phyloP scores from a whole-genome alignment of 768 basidiomycete genomes.

The Termitomyces sp. region DNA sequence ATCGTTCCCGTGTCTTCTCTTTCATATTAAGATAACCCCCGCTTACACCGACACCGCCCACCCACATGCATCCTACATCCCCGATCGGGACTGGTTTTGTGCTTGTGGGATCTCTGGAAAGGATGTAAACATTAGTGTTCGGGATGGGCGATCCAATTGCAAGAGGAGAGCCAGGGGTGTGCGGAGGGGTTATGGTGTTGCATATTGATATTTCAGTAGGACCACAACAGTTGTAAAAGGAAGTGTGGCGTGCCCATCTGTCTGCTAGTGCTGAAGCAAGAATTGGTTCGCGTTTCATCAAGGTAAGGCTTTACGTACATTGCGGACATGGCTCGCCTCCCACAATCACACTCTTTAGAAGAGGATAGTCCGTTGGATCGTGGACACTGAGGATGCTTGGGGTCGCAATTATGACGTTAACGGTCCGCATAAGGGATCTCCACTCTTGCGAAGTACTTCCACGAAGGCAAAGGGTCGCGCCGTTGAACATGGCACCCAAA shows the following conservation, averaged over 20 bases:
- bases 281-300: background rate
- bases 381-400: slow-evolving; percentile 46
- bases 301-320: slow-evolving; percentile 22
- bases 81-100: slow-evolving; percentile 29
- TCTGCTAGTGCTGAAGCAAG: slow-evolving; percentile 28
- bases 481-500: slow-evolving; percentile 45
- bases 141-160: slow-evolving; percentile 47
- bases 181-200: slow-evolving; percentile 43
- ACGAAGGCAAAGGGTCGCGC: slow-evolving; percentile 47
- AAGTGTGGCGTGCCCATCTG: slow-evolving; percentile 34
- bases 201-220: slow-evolving; percentile 52
- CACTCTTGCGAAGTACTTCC: slow-evolving; percentile 48
- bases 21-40: slow-evolving; percentile 53
- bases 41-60: slow-evolving; percentile 54
- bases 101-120: slow-evolving; percentile 29
- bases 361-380: slow-evolving; percentile 44
- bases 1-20: slow-evolving; percentile 49
- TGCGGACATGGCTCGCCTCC: slow-evolving; percentile 52
- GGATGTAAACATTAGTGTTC: slow-evolving; percentile 39
- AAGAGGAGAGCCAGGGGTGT: slow-evolving; percentile 31
- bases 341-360: slow-evolving; percentile 42
- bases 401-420: slow-evolving; percentile 49
- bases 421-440: slow-evolving; percentile 42
- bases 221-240: slow-evolving; percentile 49
- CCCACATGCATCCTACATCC: slow-evolving; percentile 49